Evolutionary conservation across 805 yeast species (phyloP).

Genomic region (Myxozyma neglecta): DNA sequence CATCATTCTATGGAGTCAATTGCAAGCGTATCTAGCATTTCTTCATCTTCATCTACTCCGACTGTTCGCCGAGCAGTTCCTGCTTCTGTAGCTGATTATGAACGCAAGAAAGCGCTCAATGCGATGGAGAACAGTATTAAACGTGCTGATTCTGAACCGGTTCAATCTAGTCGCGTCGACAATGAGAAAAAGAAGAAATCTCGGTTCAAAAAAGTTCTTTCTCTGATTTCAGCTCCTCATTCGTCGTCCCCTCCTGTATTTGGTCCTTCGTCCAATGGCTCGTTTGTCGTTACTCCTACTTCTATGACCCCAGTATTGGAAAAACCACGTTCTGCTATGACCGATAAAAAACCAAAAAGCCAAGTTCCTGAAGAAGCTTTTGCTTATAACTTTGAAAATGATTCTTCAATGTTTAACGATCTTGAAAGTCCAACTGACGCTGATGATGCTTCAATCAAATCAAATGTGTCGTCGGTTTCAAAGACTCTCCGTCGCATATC

Average conservation of each 20-base stretch:
- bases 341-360: too few relatives aligned
- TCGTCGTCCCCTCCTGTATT: slow-evolving; percentile 4
- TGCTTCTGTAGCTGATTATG: neutral
- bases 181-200: slow-evolving; percentile 3
- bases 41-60: slow-evolving; percentile 9
- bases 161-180: neutral
- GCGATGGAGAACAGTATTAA: neutral
- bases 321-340: neutral
- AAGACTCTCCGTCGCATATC: slow-evolving; percentile 17
- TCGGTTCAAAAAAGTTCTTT: slow-evolving; percentile 18
- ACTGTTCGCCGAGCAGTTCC: neutral
- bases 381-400: slow-evolving; percentile 14
- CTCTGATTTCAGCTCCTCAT: slow-evolving; percentile 13
- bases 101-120: slow-evolving; percentile 8
- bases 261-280: neutral
- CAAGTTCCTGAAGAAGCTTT: neutral
- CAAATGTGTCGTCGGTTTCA: slow-evolving; percentile 25
- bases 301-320: neutral
- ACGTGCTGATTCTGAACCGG: neutral
- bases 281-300: neutral
- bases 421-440: neutral
- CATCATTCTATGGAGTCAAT: slow-evolving; percentile 12
- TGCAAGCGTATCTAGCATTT: neutral
- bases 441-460: slow-evolving; percentile 21
- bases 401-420: neutral